A percentile compares a stretch with the other conserved stretches of the same genome.
Evolutionary conservation across 805 yeast species (phyloP).

Genomic region (Hanseniaspora taiwanica): DNA sequence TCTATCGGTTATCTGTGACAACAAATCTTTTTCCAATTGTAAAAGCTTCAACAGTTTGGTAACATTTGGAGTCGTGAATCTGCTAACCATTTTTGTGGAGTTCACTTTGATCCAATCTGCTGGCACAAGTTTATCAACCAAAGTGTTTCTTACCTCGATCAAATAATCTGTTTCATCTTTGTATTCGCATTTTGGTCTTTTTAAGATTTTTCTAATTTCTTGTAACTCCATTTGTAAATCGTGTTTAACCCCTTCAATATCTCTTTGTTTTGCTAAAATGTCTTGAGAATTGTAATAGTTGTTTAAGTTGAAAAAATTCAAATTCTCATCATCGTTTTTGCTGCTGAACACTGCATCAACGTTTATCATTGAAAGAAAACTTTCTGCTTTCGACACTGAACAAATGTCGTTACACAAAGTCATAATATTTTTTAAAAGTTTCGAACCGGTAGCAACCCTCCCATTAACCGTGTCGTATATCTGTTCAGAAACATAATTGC

Average conservation of each 20-base stretch:
- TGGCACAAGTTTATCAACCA: constrained; percentile 43
- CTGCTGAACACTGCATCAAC: constrained; percentile 37
- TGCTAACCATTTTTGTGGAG: constrained; percentile 51
- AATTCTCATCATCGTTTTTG: constrained; percentile 32
- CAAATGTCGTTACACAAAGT: constrained; percentile 25
- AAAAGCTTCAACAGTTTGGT: constrained; percentile 36
- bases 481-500: constrained; percentile 18
- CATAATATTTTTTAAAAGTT: constrained; percentile 28
- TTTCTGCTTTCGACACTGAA: constrained; percentile 20
- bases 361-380: constrained; percentile 38
- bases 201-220: constrained; percentile 31
- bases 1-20: constrained; percentile 14
- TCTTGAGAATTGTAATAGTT: constrained; percentile 27
- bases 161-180: constrained; percentile 57
- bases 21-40: constrained; percentile 47
- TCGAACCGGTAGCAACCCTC: constrained; percentile 13
- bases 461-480: constrained; percentile 12
- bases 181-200: constrained; percentile 44
- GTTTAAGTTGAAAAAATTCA: constrained; percentile 28
- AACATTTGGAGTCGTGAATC: constrained; percentile 59
- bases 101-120: constrained; percentile 64
- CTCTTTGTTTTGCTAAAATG: constrained; percentile 25
- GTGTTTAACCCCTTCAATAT: constrained; percentile 31
- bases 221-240: constrained; percentile 42
- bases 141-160: constrained; percentile 58